phyloP scores from a whole-genome alignment of 768 basidiomycete species.

The Trametes cingulata region DNA sequence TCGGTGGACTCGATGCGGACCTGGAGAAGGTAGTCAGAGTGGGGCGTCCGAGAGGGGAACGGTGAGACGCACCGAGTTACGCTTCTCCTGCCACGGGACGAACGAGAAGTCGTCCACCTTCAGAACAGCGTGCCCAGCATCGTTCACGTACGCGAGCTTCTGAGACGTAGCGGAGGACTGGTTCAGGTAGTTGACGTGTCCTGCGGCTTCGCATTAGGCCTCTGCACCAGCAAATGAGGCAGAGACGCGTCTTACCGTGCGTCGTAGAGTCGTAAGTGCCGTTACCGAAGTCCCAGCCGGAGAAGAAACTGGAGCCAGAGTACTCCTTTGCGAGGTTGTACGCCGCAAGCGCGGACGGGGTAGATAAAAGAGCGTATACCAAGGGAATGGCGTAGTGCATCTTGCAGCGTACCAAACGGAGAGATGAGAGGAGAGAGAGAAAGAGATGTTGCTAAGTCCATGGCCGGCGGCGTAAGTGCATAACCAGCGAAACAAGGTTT shows the following conservation, averaged over 20 bases:
- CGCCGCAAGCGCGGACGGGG: constrained; percentile 5
- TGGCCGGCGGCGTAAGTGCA: no score
- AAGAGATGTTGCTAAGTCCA: neutral
- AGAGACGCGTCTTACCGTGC: constrained; percentile 25
- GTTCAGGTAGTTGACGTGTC: constrained; percentile 62
- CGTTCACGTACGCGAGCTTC: constrained; percentile 59
- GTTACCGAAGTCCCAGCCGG: constrained; percentile 43
- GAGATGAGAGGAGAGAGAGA: neutral
- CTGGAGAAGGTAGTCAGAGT: constrained; percentile 25
- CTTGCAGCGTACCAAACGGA: neutral
- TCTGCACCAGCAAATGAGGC: neutral
- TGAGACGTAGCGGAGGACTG: constrained; percentile 46
- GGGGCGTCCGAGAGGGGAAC: neutral
- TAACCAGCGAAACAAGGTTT: no score
- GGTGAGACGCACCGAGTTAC: constrained; percentile 55
- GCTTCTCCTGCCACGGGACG: constrained; percentile 51
- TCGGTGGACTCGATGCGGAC: constrained; percentile 46
- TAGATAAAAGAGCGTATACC: constrained; percentile 14
- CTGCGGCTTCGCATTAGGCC: constrained; percentile 46
- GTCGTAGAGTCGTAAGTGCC: constrained; percentile 38
- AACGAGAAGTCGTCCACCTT: constrained; percentile 71
- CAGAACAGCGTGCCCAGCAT: constrained; percentile 62
- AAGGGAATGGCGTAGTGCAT: constrained; percentile 12
- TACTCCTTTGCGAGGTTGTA: constrained; percentile 36
- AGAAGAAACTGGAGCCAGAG: constrained; percentile 42